phyloP scores from a whole-genome alignment of 2,329 filamentous ascomycete genomes.

The Dactylellina sp. region DNA sequence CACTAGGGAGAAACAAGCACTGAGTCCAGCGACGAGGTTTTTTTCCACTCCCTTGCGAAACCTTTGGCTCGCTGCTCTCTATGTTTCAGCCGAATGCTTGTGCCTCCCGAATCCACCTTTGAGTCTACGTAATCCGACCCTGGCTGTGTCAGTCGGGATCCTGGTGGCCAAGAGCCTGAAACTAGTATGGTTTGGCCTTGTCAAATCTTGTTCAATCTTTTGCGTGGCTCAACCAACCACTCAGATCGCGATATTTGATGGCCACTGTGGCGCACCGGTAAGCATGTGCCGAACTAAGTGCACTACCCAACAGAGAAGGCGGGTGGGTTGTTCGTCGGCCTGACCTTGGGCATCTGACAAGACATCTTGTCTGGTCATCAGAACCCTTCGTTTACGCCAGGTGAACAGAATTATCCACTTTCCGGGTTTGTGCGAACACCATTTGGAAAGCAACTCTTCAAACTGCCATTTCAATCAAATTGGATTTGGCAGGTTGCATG shows the following conservation, averaged over 20 bases:
- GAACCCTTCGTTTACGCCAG: slow-evolving; percentile 31
- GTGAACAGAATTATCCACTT: slow-evolving; percentile 11
- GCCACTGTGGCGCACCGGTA: slow-evolving; percentile 53
- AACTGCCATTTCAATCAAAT: not conserved
- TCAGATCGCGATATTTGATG: slow-evolving; percentile 3
- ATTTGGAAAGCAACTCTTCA: not conserved
- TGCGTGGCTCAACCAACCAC: slow-evolving; percentile 46
- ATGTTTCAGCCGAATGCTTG: slow-evolving; percentile 32
- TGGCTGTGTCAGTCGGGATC: slow-evolving; percentile 45
- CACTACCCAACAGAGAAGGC: slow-evolving; percentile 46
- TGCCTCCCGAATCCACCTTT: slow-evolving; percentile 18
- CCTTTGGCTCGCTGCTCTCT: slow-evolving; percentile 12
- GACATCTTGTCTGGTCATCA: slow-evolving; percentile 34
- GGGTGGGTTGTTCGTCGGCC: slow-evolving; percentile 25
- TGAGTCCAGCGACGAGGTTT: not conserved
- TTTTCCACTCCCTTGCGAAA: slow-evolving; percentile 8
- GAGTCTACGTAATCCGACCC: slow-evolving; percentile 50
- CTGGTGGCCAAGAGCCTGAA: slow-evolving; percentile 42
- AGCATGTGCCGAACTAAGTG: slow-evolving; percentile 49
- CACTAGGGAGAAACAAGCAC: too few relatives aligned
- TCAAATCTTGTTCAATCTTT: slow-evolving; percentile 15
- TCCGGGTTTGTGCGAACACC: not conserved
- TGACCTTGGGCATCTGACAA: slow-evolving; percentile 56
- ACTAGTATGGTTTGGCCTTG: slow-evolving; percentile 35
- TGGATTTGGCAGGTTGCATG: not conserved